Base-by-base conservation (phyloP, 768 basidiomycete species). In the Russula sp. region DNA sequence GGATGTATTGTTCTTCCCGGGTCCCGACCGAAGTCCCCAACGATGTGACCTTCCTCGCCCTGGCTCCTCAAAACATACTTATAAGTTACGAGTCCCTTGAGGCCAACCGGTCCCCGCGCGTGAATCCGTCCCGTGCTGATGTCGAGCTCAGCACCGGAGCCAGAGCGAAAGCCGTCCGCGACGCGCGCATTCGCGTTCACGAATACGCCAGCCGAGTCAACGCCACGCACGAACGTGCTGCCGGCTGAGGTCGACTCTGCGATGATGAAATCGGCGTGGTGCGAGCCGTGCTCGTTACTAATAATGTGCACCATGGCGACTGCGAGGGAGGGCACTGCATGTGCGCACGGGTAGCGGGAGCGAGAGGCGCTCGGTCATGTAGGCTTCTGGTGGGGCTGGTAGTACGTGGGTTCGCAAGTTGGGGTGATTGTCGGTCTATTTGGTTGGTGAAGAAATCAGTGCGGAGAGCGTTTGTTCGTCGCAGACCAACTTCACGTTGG, bases 101-200 rank as follows among this genome's bases (percentile, higher is more conserved):
- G 79, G 0, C 96, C 96, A 1, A 98, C 96, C 0, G 97, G 97
- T 3, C 97, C 97, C 48, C 96, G 81, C 18, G 97, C 95, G 72
- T 99, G 97, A 61, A 97, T 96, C 72, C 91, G 87, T 1, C 96
- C 95, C 0, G 97, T 99, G 73, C 90, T 91, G 71, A 99, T 97
- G 10, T 97, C 97, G 0, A 99, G 96, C 76, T 98, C 97, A 5
- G 97, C 95, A 2, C 97, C 97, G 69, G 97, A 94, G 0, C 97
- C 97, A 73, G 94, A 98, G 65, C 96, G 77, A 76, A 95, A 97
- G 14, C 97, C 96, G 74, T 99, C 97, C 0, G 95, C 89, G 73
- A 99, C 98, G 42, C 97, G 83, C 11, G 97, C 98, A 71, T 90
- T 93, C 8, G 95, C 95, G 71, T 99, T 98, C 64, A 96, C 83